Evolutionary conservation across 129 eudicot species (phyloP), one percentile per base, ranked within the genome.

Genomic region (Gnaphalium uliginosum): DNA sequence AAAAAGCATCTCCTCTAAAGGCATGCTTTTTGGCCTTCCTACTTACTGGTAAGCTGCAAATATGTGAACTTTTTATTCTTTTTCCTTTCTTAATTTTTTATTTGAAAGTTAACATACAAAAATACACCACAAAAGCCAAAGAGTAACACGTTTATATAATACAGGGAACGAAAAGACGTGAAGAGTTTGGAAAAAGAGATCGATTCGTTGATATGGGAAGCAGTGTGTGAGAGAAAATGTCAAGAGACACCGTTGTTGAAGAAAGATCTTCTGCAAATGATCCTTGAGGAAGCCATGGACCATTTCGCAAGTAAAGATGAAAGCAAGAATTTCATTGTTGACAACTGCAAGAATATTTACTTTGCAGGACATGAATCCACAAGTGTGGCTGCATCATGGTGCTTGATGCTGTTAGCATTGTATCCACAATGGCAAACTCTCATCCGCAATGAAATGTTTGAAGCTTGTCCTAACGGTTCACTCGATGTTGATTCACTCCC

Each of bases 311-410:
- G 85, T 57, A 78, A 82, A 64, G 86, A 82, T 48, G 89, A 87
- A 66, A 79, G 92, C 29, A 88, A 62, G 75, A 84, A 85, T 56
- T 86, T 92, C 73, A 86, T 92, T 8, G 91, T 92, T 35, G 98
- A 92, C 77, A 92, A 92, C 68, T 92, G 98, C 81, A 92, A 92
- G 82, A 92, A 89, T 80, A 89, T 92, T 26, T 92, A 92, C 78
- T 87, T 92, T 64, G 98, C 98, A 8, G 98, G 96, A 21, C 96
- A 92, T 9, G 93, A 92, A 76, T 85, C 93, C 8, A 92, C 97
- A 1, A 93, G 93, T 13, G 89, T 80, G 50, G 91, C 93, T 22
- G 91, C 91, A 51, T 84, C 97, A n/a, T 92, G 97, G 97, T 89
- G 96, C 83, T 73, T 92, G 69, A 89, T 92, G 93, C 82, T 92